phyloP scores from a whole-genome alignment of 1,139 yeast genomes.

The Kodamaea fungicola region DNA sequence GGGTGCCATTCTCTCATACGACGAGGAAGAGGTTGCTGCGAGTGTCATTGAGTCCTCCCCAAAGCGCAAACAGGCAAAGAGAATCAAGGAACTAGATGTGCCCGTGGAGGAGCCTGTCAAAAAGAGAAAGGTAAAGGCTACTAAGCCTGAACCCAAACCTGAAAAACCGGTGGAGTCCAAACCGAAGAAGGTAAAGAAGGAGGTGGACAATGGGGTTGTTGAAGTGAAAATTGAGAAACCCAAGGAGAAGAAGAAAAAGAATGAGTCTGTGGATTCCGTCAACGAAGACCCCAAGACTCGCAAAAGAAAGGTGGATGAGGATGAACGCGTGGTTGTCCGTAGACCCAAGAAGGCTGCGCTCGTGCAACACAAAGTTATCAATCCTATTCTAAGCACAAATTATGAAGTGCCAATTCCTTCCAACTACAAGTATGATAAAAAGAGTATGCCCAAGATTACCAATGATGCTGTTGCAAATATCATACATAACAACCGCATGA shows the following conservation, averaged over 20 bases:
- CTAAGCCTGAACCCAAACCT: not conserved
- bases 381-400: slow-evolving; percentile 15
- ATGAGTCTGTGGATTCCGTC: slow-evolving; percentile 1
- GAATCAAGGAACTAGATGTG: not conserved
- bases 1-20: slow-evolving; percentile 10
- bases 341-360: slow-evolving; percentile 8
- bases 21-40: slow-evolving; percentile 4
- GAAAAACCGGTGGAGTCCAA: slow-evolving; percentile 6
- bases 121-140: not conserved
- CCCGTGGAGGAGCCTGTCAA: not conserved
- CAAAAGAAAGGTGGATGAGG: slow-evolving; percentile 3
- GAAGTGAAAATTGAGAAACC: slow-evolving; percentile 1
- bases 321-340: slow-evolving; percentile 5
- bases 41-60: not conserved
- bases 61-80: not conserved
- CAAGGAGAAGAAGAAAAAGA: slow-evolving; percentile 8
- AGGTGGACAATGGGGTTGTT: slow-evolving; percentile 2
- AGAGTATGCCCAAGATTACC: slow-evolving; percentile 11
- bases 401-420: slow-evolving; percentile 15
- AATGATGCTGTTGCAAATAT: slow-evolving; percentile 10
- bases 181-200: slow-evolving; percentile 7
- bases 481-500: slow-evolving; percentile 14
- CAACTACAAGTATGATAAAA: slow-evolving; percentile 13
- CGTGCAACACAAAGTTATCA: slow-evolving; percentile 5
- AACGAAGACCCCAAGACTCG: slow-evolving; percentile 3